These are phyloP conservation scores for Grifola frondosa DNA, from an alignment of 1,284 basidiomycete species.

Conservation along the genomic window DNA sequence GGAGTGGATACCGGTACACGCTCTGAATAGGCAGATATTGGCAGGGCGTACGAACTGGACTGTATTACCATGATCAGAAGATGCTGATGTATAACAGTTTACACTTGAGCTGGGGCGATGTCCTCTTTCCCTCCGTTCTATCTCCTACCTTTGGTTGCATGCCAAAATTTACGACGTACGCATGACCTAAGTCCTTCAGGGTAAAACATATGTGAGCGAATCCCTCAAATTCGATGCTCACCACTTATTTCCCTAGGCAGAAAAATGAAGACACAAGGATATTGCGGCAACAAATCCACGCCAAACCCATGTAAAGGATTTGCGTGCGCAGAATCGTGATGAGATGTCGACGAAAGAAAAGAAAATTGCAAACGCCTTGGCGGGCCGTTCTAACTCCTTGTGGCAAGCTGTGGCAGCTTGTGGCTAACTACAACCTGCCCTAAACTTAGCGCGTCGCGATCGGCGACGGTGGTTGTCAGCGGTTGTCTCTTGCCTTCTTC, in stretches of 20 bases:
- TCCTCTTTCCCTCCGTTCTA: conserved; percentile 1
- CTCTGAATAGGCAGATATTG: conserved; percentile 17
- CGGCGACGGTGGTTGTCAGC: not conserved
- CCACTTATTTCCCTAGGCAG: too few relatives aligned
- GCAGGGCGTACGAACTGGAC: not conserved
- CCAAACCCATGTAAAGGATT: too few relatives aligned
- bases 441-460: conserved; percentile 16
- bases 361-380: not conserved
- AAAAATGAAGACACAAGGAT: too few relatives aligned
- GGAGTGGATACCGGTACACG: conserved; percentile 40
- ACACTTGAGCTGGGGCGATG: not conserved
- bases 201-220: too few relatives aligned
- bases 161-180: too few relatives aligned
- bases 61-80: conserved; percentile 1
- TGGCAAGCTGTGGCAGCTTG: conserved; percentile 2
- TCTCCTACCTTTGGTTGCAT: too few relatives aligned
- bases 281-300: too few relatives aligned
- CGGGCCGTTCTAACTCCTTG: conserved; percentile 15
- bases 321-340: not conserved
- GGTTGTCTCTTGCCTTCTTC: conserved; percentile 10
- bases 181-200: too few relatives aligned
- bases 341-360: not conserved
- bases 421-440: conserved; percentile 20
- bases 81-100: conserved; percentile 8
- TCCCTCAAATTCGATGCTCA: too few relatives aligned